Evolutionary conservation across 2,329 filamentous ascomycete species (phyloP), one percentile per base, ranked within the genome.

Genomic region (Apiospora aurea): DNA sequence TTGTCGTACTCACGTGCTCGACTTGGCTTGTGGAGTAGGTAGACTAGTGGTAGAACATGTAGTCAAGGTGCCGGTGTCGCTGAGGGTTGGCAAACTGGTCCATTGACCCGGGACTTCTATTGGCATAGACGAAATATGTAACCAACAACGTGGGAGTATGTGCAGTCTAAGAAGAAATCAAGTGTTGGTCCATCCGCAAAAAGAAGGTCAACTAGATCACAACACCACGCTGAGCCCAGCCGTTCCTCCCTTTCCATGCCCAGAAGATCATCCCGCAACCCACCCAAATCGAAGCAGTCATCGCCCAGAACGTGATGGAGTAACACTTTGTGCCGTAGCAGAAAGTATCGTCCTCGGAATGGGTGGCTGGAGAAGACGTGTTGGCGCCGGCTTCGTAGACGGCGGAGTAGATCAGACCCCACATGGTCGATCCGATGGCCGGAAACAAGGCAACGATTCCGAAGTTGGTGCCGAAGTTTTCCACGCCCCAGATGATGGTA

Each of bases 381-480:
- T 83, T 83, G 0, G 91, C 91, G 1, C 89, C 92, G 61, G 86
- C 87, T 81, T 96, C 91, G 78, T 97, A 97, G 2, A 94, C 91
- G 0, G 87, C 89, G 7, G 93, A 94, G 81, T 98, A 99, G n/a
- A 98, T 85, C 0, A 96, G 82, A 0, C 95, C 94, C 95, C 96
- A 99, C 44, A 97, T 87, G 0, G 94, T 94, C 0, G 96, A 95
- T 0, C 96, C 96, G 0, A 93, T 83, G 0, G 96, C 96, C 2
- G 96, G 96, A 71, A 96, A 91, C 86, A 97, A 96, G 57, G 95
- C 95, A 10, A 98, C 91, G 73, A 98, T 95, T 13, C 96, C 96
- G 91, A 96, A 99, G 78, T 99, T 98, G 0, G 96, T 99, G 72
- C 94, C 96, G 80, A 99, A 98, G 81, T 98, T 99, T 85, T 98